phyloP scores from a whole-genome alignment of 2,329 filamentous ascomycete species.

The Alternaria triticina region DNA sequence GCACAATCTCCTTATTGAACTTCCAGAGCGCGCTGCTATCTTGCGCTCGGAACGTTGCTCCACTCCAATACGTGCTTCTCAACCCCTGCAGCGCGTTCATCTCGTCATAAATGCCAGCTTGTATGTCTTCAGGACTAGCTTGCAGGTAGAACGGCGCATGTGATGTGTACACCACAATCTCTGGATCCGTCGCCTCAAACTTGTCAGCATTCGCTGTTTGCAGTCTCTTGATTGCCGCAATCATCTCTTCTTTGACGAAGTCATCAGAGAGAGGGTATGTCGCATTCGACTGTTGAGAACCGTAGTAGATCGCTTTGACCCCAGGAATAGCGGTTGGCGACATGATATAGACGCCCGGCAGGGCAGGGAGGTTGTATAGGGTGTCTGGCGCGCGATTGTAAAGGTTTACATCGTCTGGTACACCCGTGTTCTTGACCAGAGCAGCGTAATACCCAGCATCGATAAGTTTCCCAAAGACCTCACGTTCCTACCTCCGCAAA shows the following conservation, averaged over 20 bases:
- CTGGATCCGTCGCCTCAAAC: not conserved
- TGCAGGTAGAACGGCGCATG: constrained; percentile 1
- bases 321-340: not conserved
- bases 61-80: constrained; percentile 30
- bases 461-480: constrained; percentile 49
- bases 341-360: not conserved
- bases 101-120: constrained; percentile 24
- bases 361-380: not conserved
- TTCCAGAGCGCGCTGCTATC: constrained; percentile 28
- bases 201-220: constrained; percentile 21
- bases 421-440: constrained; percentile 49
- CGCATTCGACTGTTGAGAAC: not conserved
- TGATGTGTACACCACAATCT: not conserved
- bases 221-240: constrained; percentile 2
- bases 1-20: constrained; percentile 41
- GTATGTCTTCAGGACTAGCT: not conserved
- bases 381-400: not conserved
- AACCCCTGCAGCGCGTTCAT: constrained; percentile 31
- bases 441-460: constrained; percentile 49
- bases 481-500: constrained; percentile 42
- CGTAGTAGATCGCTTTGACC: not conserved
- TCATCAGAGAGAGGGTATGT: constrained; percentile 26
- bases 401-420: constrained; percentile 30
- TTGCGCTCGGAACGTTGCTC: constrained; percentile 22
- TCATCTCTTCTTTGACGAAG: constrained; percentile 10